Evolutionary conservation across 23 red algal genomes (phyloP), one percentile per base, ranked within the genome.

Genomic region (Agarophyton chilense): DNA sequence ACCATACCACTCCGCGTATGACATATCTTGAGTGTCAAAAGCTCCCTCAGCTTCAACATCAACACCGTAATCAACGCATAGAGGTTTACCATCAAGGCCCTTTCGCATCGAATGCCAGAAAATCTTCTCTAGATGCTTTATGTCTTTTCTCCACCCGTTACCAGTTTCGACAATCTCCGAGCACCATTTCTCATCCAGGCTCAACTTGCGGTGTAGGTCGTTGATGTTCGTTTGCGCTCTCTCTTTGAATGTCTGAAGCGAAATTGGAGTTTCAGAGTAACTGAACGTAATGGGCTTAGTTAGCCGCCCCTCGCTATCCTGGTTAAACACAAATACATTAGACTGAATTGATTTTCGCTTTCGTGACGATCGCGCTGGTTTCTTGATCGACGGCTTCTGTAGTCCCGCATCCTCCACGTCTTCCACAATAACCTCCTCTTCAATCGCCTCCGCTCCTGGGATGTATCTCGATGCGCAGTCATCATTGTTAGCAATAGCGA

Each of bases 41-140:
- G 88, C 88, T 46, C 88, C 88, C 74, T 91, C 88, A 12, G 61
- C 76, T 35, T 91, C 88, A 31, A 91, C 88, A 55, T 91, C 88
- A 39, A 91, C 88, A 10, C 88, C 88, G 45, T 91, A 91, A 19
- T 52, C 39, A 18, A 91, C 75, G 45, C 35, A 41, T 55, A 91
- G 19, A 24, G 76, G 75, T 11, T 81, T 39, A 17, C 88, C 88
- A 10, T 81, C 38, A 0, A 91, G 12, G 11, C 88, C 88, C 26
- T 47, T 57, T 4, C 47, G 19, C 51, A 91, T 51, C 6, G 70
- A 46, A n/a, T 56, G n/a, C 88, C 88, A 91, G 49, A 91, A 91
- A 4, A 70, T 17, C 22, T 82, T 56, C 33, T 91, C 75, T 1
- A 72, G 45, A 33, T 21, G 24, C 22, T 81, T 76, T 1, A 75